A percentile compares a stretch with the other conserved stretches of the same genome.
Evolutionary conservation across 73 alveolate genomes (phyloP).

Genomic region (Paramecium biaurelia): DNA sequence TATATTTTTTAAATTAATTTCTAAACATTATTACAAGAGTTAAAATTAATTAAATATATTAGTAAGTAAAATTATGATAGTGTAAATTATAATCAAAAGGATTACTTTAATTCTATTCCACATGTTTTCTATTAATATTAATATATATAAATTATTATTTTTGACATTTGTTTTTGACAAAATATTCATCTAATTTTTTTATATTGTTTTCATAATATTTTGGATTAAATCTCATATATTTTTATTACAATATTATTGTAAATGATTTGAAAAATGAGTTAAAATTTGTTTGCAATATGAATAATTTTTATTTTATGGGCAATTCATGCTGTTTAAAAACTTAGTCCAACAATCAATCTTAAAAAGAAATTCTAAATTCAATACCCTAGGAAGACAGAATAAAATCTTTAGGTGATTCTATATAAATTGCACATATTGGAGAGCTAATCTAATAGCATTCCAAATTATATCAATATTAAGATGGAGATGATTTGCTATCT

Average conservation of each 20-base stretch:
- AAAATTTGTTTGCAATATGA: not conserved
- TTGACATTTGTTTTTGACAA: too few species aligned
- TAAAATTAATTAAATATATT: not conserved
- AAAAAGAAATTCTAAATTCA: not conserved
- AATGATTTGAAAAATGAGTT: not conserved
- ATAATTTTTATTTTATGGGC: not conserved
- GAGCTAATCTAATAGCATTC: not conserved
- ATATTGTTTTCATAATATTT: too few species aligned
- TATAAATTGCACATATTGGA: not conserved
- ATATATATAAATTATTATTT: too few species aligned
- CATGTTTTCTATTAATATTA: not conserved
- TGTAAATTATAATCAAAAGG: too few species aligned
- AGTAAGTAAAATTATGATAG: not conserved
- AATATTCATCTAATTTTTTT: not conserved
- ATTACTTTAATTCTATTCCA: not conserved
- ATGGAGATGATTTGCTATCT: not conserved
- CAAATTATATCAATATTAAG: not conserved
- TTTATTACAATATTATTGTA: too few species aligned
- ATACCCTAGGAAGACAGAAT: not conserved
- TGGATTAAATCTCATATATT: too few species aligned
- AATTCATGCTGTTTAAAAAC: not conserved
- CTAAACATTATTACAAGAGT: not conserved
- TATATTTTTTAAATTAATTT: not conserved
- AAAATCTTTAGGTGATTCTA: not conserved
- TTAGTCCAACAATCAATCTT: not conserved